Evolutionary conservation across 2,329 filamentous ascomycete species (phyloP), one percentile per base, ranked within the genome.

Genomic region (Paracorniculantispora psalliotae): DNA sequence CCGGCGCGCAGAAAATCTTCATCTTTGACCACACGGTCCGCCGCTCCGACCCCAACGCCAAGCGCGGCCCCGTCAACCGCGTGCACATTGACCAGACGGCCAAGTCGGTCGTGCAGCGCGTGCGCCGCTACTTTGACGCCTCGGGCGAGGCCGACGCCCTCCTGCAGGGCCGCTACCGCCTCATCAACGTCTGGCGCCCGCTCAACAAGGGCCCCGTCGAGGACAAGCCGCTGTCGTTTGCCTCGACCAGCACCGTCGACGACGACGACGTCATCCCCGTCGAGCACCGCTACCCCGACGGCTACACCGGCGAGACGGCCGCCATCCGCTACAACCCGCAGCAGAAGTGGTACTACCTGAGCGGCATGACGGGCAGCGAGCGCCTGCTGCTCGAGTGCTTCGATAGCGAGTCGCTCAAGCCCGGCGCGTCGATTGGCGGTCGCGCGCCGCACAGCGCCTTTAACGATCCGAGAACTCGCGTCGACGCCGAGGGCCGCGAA

Each of bases 1-100:
- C 87, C 0, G 89, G 88, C 56, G 81, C 83, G 26, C 79, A 82
- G 59, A 79, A 81, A 4, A 78, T 96, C 30, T 77, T 90, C 65
- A 76, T 96, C 69, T 96, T 96, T 74, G 91, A 96, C 77, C 90
- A 96, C 76, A 96, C 91, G 8, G 84, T 96, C 71, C 88, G 92
- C n/a, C 83, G 89, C 44, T 78, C 83, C 12, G 69, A 73, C 2
- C 81, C 85, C 0, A 72, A 77, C 56, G 82, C 88, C 0, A 71
- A 73, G n/a, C 83, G 91, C 50, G 78, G 76, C 1, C 91, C 92
- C 2, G 91, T 96, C 0, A 83, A 79, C 13, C 73, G 82, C 43
- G 89, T 89, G 0, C 92, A 96, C 72, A 89, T 96, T 62, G 92
- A 96, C 71, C 92, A 96, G 74, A 94, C 91, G 0, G 73, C 81